Evolutionary conservation across 148 eudicot genomes (phyloP).

Genomic region (Oxyria digyna): DNA sequence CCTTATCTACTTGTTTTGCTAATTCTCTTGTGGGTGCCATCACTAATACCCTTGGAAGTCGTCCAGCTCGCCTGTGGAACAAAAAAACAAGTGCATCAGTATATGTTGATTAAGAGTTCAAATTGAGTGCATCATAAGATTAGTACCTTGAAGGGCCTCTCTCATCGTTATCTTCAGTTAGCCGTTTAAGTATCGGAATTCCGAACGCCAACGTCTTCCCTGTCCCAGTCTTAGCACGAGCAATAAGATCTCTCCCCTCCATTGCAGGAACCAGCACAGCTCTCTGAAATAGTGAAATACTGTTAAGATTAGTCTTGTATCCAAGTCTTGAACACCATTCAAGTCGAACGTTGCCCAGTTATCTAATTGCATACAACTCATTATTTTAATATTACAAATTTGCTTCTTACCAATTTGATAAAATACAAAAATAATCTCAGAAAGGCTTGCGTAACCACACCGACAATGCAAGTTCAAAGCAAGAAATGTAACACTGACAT

Average conservation of each 20-base stretch:
- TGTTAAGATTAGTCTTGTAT: not conserved
- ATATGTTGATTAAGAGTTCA: not conserved
- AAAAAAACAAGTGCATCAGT: conserved; percentile 8
- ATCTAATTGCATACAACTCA: too few species aligned
- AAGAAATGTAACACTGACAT: not conserved
- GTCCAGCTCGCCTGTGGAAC: conserved; percentile 51
- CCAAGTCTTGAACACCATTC: not conserved
- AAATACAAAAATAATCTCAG: not conserved
- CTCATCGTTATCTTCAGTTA: conserved; percentile 43
- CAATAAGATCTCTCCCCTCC: conserved; percentile 72
- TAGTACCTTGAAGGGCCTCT: conserved; percentile 45
- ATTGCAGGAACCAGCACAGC: conserved; percentile 57
- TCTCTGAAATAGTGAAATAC: conserved; percentile 23
- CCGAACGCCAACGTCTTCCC: conserved; percentile 97
- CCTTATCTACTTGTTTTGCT: conserved; percentile 94
- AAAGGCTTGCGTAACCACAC: not conserved
- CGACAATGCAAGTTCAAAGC: not conserved
- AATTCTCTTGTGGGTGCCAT: conserved; percentile 97
- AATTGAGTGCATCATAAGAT: not conserved
- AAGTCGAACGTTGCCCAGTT: not conserved
- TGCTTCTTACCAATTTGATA: not conserved
- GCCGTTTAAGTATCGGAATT: conserved; percentile 71
- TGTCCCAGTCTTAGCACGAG: conserved; percentile 97
- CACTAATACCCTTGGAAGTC: conserved; percentile 77
- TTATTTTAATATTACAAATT: too few species aligned